Evolutionary conservation across 2,329 filamentous ascomycete species (phyloP).

Genomic region (Neofusicoccum ribis): DNA sequence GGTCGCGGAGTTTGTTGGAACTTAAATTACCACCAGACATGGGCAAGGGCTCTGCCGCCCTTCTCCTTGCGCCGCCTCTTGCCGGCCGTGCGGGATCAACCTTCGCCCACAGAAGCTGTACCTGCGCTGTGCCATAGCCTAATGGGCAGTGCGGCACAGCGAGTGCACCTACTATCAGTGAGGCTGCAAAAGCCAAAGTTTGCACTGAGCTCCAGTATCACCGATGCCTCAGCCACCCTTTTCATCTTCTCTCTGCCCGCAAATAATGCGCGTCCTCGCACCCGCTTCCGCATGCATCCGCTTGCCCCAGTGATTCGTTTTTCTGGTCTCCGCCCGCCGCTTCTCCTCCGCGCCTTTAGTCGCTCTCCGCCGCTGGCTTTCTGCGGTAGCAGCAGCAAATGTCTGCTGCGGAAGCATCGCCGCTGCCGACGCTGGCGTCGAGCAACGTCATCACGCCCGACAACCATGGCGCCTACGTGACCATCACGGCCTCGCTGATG

Average conservation of each 20-base stretch:
- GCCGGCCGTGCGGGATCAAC: not conserved
- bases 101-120: not conserved
- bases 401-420: not conserved
- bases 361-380: not conserved
- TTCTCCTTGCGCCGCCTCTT: not conserved
- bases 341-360: not conserved
- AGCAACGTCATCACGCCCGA: not conserved
- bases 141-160: not conserved
- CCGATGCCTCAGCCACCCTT: not conserved
- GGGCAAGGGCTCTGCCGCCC: not conserved
- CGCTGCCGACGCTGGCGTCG: not conserved
- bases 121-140: not conserved
- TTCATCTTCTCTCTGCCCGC: not conserved
- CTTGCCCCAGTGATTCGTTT: not conserved
- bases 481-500: not conserved
- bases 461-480: conserved; percentile 15
- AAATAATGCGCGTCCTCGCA: not conserved
- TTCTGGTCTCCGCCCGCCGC: not conserved
- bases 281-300: not conserved
- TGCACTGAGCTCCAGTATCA: not conserved
- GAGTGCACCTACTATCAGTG: not conserved
- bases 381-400: not conserved
- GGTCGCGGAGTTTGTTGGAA: not conserved
- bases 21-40: not conserved
- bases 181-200: not conserved